Evolutionary conservation across 139 green algal species (phyloP), one percentile per base, ranked within the genome.

Genomic region (Chlamydomonas schloesseri): DNA sequence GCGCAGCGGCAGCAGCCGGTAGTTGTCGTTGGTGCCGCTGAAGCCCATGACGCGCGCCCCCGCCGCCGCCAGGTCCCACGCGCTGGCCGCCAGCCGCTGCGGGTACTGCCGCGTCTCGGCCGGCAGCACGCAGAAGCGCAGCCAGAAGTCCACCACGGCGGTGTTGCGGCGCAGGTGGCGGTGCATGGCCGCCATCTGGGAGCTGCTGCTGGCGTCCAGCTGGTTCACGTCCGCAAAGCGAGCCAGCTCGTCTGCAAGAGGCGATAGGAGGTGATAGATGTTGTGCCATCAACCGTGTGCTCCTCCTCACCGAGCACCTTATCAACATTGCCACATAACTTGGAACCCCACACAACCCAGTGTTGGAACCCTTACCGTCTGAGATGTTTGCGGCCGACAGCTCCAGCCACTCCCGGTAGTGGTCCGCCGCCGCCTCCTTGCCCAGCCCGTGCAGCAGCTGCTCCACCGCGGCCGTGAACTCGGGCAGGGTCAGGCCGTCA

Each of bases 21-120:
- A 82, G 88, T 87, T 92, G 88, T 95, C 92, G 31, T 92, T 93
- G 29, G 92, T 95, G 71, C 91, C 92, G 17, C 55, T 82, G 76
- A 93, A 94, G 28, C 89, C 89, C 24, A 83, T 78, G 55, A 94
- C 73, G 14, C 50, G 28, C 55, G 64, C 84, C 28, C 46, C 23
- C 13, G 53, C 23, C 29, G 76, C 47, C 15, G 92, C 92, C 71
- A 95, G 75, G 83, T 94, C 74, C 92, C 92, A 95, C 13, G 87
- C 74, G 26, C 31, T 91, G 53, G 71, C 65, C 17, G 68, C 82
- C 36, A 95, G 71, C 46, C 84, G 90, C 26, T 82, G n/a, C 0
- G 88, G 88, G 73, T 78, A 93, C 83, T 93, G 88, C 34, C 80
- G 65, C 11, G 90, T 93, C 53, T 93, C 82, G 8, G 23, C 13